phyloP scores from a whole-genome alignment of 257 asterid species.

The Linderniella brevidens region DNA sequence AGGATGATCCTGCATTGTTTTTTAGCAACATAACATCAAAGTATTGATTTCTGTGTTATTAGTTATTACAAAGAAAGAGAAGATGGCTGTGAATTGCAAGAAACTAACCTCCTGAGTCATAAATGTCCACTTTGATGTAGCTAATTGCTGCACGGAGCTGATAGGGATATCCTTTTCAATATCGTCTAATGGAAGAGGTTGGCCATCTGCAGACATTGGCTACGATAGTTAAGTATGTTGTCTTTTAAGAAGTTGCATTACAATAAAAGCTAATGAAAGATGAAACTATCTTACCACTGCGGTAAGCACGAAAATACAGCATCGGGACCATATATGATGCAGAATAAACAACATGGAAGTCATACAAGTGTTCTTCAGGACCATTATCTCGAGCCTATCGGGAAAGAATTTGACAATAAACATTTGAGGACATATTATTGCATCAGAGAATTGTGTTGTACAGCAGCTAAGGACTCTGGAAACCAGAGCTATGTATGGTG shows the following conservation, averaged over 20 bases:
- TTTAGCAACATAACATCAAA: background rate
- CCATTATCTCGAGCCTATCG: constrained; percentile 31
- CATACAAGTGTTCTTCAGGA: constrained; percentile 33
- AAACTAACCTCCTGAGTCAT: constrained; percentile 61
- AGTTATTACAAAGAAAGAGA: background rate
- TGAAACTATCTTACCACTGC: constrained; percentile 31
- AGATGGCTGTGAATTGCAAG: background rate
- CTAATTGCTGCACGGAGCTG: constrained; percentile 29
- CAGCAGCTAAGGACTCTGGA: background rate
- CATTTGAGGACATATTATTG: constrained; percentile 1
- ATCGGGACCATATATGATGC: constrained; percentile 77
- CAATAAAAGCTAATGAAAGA: background rate
- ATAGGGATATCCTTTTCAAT: constrained; percentile 42
- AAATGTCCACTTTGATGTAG: constrained; percentile 60
- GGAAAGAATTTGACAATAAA: constrained; percentile 9
- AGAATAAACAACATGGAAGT: constrained; percentile 59
- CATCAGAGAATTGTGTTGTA: background rate
- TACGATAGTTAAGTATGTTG: background rate
- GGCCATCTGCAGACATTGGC: constrained; percentile 46
- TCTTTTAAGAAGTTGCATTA: constrained; percentile 3
- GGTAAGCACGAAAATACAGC: constrained; percentile 66
- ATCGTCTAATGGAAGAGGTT: constrained; percentile 42
- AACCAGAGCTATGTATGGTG: background rate
- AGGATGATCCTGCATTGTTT: constrained; percentile 51
- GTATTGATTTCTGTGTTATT: background rate